phyloP scores from a whole-genome alignment of 495 filamentous ascomycete genomes.

The Chaetomium fimeti region DNA sequence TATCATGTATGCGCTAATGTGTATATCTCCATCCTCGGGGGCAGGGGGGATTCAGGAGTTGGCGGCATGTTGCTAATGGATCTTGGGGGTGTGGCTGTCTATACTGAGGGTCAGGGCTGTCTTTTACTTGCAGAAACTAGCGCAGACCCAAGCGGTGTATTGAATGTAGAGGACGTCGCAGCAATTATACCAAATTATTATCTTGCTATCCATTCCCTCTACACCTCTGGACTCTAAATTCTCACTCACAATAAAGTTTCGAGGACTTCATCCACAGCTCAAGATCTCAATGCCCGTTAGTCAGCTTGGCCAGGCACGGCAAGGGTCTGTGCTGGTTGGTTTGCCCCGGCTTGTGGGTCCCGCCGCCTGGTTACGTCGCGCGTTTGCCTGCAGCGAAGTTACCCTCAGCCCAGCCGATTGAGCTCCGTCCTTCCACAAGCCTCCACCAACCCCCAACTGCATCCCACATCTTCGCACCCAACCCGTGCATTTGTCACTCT shows the following conservation, averaged over 20 bases:
- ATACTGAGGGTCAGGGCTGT: too few species aligned
- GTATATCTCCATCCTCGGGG: neutral
- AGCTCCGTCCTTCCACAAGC: conserved; percentile 32
- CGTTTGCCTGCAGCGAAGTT: conserved; percentile 38
- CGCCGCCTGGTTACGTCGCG: conserved; percentile 40
- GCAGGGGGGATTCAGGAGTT: neutral
- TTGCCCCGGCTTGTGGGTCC: conserved; percentile 20
- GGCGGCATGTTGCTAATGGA: neutral
- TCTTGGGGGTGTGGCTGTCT: neutral
- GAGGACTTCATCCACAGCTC: too few species aligned
- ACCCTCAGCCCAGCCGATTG: conserved; percentile 27
- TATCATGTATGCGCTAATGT: conserved; percentile 1
- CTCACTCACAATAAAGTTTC: neutral
- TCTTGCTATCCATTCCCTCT: neutral
- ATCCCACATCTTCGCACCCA: conserved; percentile 22
- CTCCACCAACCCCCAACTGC: conserved; percentile 22
- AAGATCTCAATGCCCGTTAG: conserved; percentile 7
- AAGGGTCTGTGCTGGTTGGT: conserved; percentile 12
- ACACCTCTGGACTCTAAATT: too few species aligned
- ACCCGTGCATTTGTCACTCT: neutral
- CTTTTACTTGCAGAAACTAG: too few species aligned
- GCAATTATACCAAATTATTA: neutral
- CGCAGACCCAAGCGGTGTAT: neutral
- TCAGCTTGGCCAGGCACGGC: conserved; percentile 12
- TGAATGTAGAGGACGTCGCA: neutral